These are phyloP conservation scores for Carpinus viminea DNA, from an alignment of 306 rosid genomes.

Conservation along the genomic window DNA sequence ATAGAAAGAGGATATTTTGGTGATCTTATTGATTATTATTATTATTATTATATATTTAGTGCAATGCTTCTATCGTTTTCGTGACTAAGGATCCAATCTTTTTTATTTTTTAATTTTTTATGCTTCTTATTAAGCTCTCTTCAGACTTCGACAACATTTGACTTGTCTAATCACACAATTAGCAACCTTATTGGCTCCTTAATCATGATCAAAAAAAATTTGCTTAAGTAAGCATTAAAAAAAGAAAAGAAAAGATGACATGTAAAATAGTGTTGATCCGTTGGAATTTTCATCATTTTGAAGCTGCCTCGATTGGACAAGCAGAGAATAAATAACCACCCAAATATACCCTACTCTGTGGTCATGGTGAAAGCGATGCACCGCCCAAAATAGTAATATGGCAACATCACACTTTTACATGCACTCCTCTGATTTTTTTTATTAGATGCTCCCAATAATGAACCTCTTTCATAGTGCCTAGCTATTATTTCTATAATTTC, in stretches of 20 bases:
- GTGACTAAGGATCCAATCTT: no score
- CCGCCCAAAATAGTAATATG: constrained; percentile 61
- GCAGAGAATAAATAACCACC: constrained; percentile 53
- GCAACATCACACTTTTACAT: constrained; percentile 57
- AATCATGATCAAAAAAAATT: neutral
- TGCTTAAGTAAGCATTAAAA: neutral
- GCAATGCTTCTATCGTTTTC: no score
- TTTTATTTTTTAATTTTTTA: no score
- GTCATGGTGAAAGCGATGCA: constrained; percentile 60
- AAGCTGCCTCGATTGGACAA: constrained; percentile 62
- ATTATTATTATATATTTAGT: no score
- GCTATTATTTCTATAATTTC: neutral
- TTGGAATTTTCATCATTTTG: constrained; percentile 47
- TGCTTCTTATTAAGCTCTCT: constrained; percentile 5
- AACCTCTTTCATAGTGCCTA: constrained; percentile 7
- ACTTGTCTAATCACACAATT: constrained; percentile 14
- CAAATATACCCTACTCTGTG: constrained; percentile 38
- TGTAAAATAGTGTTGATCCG: constrained; percentile 22
- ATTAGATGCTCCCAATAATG: constrained; percentile 35
- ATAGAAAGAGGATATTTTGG: no score
- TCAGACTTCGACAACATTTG: neutral
- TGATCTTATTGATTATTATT: no score
- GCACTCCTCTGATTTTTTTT: constrained; percentile 33
- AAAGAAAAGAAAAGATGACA: neutral
- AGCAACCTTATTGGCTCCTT: constrained; percentile 22